A percentile compares a stretch with the other conserved stretches of the same genome.
phyloP scores from a whole-genome alignment of 768 basidiomycete genomes.

The Glaciozyma antarctica region DNA sequence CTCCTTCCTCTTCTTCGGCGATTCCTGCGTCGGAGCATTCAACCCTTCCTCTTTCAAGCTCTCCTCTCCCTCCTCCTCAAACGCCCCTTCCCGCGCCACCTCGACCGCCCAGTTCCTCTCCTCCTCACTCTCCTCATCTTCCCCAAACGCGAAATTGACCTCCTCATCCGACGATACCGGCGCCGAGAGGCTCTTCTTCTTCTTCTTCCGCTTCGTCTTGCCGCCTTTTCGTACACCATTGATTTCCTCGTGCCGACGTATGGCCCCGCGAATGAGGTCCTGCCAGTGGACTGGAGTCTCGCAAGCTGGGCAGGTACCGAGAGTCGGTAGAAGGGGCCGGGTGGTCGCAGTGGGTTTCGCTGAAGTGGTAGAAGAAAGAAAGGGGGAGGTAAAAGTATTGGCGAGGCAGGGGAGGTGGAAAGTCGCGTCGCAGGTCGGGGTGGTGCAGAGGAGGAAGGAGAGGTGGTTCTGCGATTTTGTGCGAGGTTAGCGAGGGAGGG shows the following conservation, averaged over 20 bases:
- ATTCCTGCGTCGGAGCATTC: background rate
- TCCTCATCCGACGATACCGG: conserved; percentile 46
- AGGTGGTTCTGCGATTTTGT: conserved; percentile 33
- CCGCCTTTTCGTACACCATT: conserved; percentile 24
- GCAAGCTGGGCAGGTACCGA: conserved; percentile 38
- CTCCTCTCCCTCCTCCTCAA: background rate
- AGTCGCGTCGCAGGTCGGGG: conserved; percentile 17
- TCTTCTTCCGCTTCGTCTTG: background rate
- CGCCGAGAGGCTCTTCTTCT: background rate
- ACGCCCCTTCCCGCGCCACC: conserved; percentile 10
- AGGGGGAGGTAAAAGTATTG: conserved; percentile 30
- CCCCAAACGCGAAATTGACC: conserved; percentile 36
- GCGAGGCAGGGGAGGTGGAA: conserved; percentile 38
- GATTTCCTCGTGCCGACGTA: conserved; percentile 35
- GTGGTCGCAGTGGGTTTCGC: conserved; percentile 23
- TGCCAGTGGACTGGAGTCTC: conserved; percentile 34
- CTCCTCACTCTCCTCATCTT: conserved; percentile 3
- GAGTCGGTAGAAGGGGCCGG: conserved; percentile 37
- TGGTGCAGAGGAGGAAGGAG: conserved; percentile 36
- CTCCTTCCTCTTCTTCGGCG: background rate
- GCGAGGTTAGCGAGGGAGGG: background rate
- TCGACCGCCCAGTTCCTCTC: conserved; percentile 16
- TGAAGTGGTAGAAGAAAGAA: background rate
- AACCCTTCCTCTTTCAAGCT: background rate
- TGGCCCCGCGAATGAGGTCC: conserved; percentile 39